These are phyloP conservation scores for Rhynchosporium secalis DNA, from an alignment of 2,329 filamentous ascomycete species.

Conservation along the genomic window DNA sequence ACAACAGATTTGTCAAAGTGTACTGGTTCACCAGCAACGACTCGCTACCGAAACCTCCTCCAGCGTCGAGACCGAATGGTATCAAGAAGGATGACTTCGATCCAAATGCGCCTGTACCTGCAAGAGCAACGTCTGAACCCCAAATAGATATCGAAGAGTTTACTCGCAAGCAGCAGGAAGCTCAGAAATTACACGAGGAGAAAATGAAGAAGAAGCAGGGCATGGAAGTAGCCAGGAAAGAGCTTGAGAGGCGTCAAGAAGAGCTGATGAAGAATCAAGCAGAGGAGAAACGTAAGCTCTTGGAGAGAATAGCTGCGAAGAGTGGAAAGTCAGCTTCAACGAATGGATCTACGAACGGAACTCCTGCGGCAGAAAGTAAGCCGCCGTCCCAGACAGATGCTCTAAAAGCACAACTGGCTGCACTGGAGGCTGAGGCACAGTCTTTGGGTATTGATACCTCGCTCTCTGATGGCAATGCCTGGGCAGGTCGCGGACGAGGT, in stretches of 20 bases:
- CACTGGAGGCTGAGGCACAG: constrained; percentile 71
- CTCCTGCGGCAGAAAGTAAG: constrained; percentile 35
- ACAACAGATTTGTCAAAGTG: constrained; percentile 83
- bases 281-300: constrained; percentile 62
- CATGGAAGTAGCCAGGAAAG: constrained; percentile 60
- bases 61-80: constrained; percentile 37
- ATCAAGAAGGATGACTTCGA: constrained; percentile 35
- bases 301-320: constrained; percentile 62
- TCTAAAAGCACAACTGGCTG: constrained; percentile 70
- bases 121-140: constrained; percentile 40
- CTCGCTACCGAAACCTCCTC: constrained; percentile 36
- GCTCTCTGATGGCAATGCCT: constrained; percentile 46
- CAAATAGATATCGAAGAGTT: constrained; percentile 72
- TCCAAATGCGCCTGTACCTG: constrained; percentile 29
- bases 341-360: constrained; percentile 24
- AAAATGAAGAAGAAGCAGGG: constrained; percentile 63
- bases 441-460: constrained; percentile 64
- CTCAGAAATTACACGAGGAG: constrained; percentile 68
- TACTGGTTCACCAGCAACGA: constrained; percentile 68
- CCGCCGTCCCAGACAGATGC: constrained; percentile 55
- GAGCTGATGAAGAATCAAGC: constrained; percentile 63
- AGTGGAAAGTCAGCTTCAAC: constrained; percentile 39
- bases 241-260: constrained; percentile 64
- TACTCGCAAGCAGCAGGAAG: constrained; percentile 66
- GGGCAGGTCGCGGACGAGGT: constrained; percentile 45